phyloP scores from a whole-genome alignment of 1,284 basidiomycete species.

The Mycena citricolor region DNA sequence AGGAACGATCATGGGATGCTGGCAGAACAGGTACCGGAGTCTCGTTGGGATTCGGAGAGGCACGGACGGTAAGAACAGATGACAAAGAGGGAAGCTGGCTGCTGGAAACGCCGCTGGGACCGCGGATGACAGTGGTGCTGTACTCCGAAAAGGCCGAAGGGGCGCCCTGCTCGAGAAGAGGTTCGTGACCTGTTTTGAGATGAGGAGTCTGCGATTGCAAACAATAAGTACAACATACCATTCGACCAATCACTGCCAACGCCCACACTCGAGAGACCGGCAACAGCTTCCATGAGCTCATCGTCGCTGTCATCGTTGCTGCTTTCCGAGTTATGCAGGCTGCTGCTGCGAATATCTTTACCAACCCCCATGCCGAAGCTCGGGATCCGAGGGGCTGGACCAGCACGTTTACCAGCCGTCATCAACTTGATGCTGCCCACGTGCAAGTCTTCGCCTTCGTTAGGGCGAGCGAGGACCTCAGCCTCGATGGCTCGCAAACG shows the following conservation, averaged over 20 bases:
- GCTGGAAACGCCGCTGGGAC: constrained; percentile 35
- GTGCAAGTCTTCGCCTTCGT: constrained; percentile 67
- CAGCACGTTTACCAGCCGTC: constrained; percentile 59
- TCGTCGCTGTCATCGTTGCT: constrained; percentile 66
- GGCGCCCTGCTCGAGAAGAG: constrained; percentile 48
- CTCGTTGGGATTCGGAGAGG: constrained; percentile 49
- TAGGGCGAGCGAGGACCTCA: constrained; percentile 70
- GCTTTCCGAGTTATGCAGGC: constrained; percentile 21
- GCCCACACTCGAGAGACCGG: constrained; percentile 50
- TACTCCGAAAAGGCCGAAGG: constrained; percentile 53
- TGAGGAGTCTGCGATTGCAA: constrained; percentile 11
- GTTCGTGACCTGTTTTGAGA: constrained; percentile 43
- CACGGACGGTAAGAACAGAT: constrained; percentile 71
- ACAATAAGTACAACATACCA: constrained; percentile 30
- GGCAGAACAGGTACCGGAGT: constrained; percentile 35
- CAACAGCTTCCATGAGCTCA: constrained; percentile 69
- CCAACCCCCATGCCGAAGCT: constrained; percentile 81
- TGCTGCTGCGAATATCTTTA: constrained; percentile 47
- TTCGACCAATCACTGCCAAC: constrained; percentile 48
- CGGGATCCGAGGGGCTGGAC: constrained; percentile 70
- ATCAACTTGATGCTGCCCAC: constrained; percentile 86
- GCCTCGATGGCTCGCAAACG: constrained; percentile 78
- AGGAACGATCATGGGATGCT: constrained; percentile 27
- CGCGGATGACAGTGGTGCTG: constrained; percentile 65
- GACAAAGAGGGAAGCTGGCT: constrained; percentile 59